Base-by-base conservation (phyloP, 2,329 filamentous ascomycete species). In the Allantophomopsis cytisporea region DNA sequence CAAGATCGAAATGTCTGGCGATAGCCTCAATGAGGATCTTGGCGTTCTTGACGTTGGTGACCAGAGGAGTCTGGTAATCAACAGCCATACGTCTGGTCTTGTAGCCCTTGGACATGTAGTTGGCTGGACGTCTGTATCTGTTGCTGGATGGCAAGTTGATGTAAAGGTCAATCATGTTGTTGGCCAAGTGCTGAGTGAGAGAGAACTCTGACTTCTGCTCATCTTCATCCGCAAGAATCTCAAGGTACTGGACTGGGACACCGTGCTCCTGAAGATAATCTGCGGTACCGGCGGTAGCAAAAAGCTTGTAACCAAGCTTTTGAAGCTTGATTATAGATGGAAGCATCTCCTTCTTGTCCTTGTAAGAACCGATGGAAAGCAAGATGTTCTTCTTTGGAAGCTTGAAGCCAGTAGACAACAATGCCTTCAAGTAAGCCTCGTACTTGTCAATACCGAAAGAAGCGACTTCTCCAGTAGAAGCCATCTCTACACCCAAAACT, bases 91-190 rank as follows among this genome's bases (percentile, higher is more conserved):
- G 80, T 59, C 91, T 79, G 41, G 91, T 96, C 55, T 84, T 82
- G 65, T 98, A 98, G 44, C 91, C 91, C 66, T 91, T 91, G 62
- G 84, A 93, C 81, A 98, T 93, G 65, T 96, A 98, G 68, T 87
- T 98, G 53, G 91, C 91, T 23, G 91, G 91, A 49, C 91, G 80
- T 52, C 91, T 78, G 71, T 93, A 98, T 60, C 88, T 84, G 69
- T 98, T 98, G 74, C 76, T 94, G 11, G 91, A 96, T n/a, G 91
- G 91, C 62, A 98, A 63, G 62, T 98, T 98, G 77, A 98, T 95
- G 68, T 98, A 98, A 44, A 98, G 67, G 60, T 96, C 89, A 53
- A 98, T 98, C 60, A 91, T 80, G 65, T 96, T 96, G 66, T 94
- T 96, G 42, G 89, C 83, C 62, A 98, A 67, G 66, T 95, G 89